Evolutionary conservation across 1,284 basidiomycete species (phyloP), one percentile per base, ranked within the genome.

Genomic region (Lentinula novae-zelandiae): DNA sequence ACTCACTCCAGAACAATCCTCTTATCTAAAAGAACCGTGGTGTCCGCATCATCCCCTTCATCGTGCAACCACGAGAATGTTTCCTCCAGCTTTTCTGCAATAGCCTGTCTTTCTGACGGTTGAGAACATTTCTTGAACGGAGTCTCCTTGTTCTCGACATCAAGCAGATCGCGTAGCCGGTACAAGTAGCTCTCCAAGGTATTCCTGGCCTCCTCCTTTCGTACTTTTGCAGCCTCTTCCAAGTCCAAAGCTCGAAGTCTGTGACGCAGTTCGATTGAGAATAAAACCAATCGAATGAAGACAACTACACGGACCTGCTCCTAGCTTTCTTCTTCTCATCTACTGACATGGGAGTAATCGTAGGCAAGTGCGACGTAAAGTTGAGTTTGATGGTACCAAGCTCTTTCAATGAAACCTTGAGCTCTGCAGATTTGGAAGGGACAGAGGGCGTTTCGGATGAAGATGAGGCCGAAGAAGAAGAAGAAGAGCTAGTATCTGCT

Each of bases 141-240:
- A 2, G 86, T 83, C 3, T 86, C 81, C 1, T 76, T 71, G 65
- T 82, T 80, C 7, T 85, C 83, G 42, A 87, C 84, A 31, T 87
- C 83, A 8, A 98, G 77, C 27, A 95, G 79, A 70, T 96, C 95
- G 22, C 93, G 87, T 38, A 98, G 77, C 60, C 89, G 86, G 78
- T 99, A 99, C 17, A 98, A 75, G 73, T 96, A 96, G 31, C 90
- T 85, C 75, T 99, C 97, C 60, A 99, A 86, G 33, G 84, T 82
- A 75, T 99, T 99, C 60, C 89, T 84, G 1, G 94, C 93, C 73
- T 98, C 96, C 70, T 96, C 96, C 55, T 87, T 86, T 57, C 86
- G 84, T 33, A 80, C 82, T 71, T 94, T 95, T 17, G 87, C 83
- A 1, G 80, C 76, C 73, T 98, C 95, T 58, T 90, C 89, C 9